Base-by-base conservation (phyloP, 495 filamentous ascomycete species). In the Rusavskia elegans region DNA sequence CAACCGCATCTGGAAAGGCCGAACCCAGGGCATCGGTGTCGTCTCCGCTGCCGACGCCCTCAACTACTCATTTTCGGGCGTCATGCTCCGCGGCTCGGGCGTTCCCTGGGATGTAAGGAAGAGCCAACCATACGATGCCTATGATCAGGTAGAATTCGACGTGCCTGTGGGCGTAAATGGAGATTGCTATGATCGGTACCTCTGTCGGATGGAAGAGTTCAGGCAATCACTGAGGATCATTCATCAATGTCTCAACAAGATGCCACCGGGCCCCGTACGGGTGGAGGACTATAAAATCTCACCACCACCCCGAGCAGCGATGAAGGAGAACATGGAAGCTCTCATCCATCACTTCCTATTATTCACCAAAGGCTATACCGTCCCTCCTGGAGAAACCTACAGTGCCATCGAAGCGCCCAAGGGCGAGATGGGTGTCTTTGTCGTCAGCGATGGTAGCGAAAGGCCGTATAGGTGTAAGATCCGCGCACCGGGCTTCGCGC, bases 281-380 rank as follows among this genome's bases (percentile, higher is more conserved):
- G 89, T 96, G 38, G 92, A 98, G 69, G 92, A 98, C 71, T 98
- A 96, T 77, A 98, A 98, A 77, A 81, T 99, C 66, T 84, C 85
- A n/a, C 92, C 92, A 9, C 92, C 92, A 38, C 92, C 92, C 14
- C 80, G 92, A 61, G 78, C 82, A n/a, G 93, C 92, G 58, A 99
- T 99, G 92, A 99, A 99, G 77, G 92, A 99, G 77, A 84, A 99
- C 71, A 99, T 99, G 93, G 92, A 99, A 68, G 90, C 92, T 20
- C 76, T 99, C 14, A 99, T 99, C 65, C 92, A 99, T 70, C 92
- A 99, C 75, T 99, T 99, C 77, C 71, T 99, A 46, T 79, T 99
- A 32, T 99, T 89, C 71, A 95, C 88, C 64, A 99, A 97, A 75
- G 92, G 92, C 52, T 99, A 97, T 67, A 78, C 85, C 39, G 92